These are phyloP conservation scores for Raddia guianensis DNA, from an alignment of 176 grass and related monocot species.

Conservation along the genomic window DNA sequence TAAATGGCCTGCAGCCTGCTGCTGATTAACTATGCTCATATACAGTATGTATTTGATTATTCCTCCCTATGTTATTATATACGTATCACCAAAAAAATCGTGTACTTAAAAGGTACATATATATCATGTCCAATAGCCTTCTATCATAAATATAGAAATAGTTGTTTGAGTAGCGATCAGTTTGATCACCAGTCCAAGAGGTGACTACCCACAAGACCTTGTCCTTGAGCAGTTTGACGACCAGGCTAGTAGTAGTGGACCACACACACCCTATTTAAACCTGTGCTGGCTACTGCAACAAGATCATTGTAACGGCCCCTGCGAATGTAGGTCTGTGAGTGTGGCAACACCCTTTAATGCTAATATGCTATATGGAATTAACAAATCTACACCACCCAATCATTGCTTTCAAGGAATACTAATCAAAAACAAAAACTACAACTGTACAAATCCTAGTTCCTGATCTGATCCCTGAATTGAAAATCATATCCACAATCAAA, in stretches of 20 bases:
- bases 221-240: neutral
- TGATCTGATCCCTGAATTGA: neutral
- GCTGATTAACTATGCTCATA: neutral
- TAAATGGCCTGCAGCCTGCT: neutral
- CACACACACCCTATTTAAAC: neutral
- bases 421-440: neutral
- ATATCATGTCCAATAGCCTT: neutral
- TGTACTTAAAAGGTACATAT: neutral
- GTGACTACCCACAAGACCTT: neutral
- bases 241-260: neutral
- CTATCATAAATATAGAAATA: neutral
- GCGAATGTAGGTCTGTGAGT: neutral
- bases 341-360: neutral
- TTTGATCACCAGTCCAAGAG: neutral
- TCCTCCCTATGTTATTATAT: neutral
- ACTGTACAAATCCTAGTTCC: neutral
- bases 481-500: constrained; percentile 21
- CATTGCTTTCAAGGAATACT: neutral
- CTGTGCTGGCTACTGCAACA: neutral
- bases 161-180: neutral
- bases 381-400: neutral
- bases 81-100: too few relatives aligned
- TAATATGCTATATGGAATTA: neutral
- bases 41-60: neutral
- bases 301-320: neutral